phyloP scores from a whole-genome alignment of 23 red algal genomes.

The Gracilaria gracilis region DNA sequence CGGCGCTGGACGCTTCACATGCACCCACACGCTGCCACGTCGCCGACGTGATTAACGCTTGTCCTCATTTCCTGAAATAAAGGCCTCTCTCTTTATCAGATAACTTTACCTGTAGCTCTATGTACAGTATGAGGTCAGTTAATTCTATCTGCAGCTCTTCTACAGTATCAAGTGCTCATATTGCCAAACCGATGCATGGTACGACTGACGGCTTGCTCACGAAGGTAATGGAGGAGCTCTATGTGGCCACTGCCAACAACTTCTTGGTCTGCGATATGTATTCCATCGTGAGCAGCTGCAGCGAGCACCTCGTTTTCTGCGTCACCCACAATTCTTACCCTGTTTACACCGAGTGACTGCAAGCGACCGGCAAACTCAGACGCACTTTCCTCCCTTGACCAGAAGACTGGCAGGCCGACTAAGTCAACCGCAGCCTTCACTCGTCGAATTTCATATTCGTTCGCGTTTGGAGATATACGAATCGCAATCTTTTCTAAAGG shows the following conservation, averaged over 20 bases:
- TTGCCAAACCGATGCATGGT: slow-evolving; percentile 72
- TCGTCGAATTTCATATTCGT: slow-evolving; percentile 44
- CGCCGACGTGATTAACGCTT: too few relatives aligned
- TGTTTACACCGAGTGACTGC: slow-evolving; percentile 19
- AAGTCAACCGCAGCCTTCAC: slow-evolving; percentile 41
- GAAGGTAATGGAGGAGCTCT: slow-evolving; percentile 68
- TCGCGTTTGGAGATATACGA: slow-evolving; percentile 31
- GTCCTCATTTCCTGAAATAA: too few relatives aligned
- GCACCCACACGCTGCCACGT: too few relatives aligned
- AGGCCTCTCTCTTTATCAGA: too few relatives aligned
- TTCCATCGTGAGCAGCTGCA: background rate
- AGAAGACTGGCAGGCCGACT: slow-evolving; percentile 25
- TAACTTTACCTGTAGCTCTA: too few relatives aligned
- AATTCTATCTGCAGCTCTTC: background rate
- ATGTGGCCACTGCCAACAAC: slow-evolving; percentile 51
- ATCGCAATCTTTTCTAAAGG: slow-evolving; percentile 48
- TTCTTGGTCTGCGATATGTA: slow-evolving; percentile 38
- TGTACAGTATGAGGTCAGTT: background rate
- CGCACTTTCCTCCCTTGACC: slow-evolving; percentile 53
- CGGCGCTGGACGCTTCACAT: too few relatives aligned
- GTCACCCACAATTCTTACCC: slow-evolving; percentile 40
- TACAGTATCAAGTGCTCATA: slow-evolving; percentile 28
- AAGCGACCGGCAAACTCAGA: slow-evolving; percentile 31
- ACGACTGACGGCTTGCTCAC: slow-evolving; percentile 54
- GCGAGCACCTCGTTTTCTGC: slow-evolving; percentile 43